phyloP scores from a whole-genome alignment of 495 filamentous ascomycete species.

The Penicillium coprophilum region DNA sequence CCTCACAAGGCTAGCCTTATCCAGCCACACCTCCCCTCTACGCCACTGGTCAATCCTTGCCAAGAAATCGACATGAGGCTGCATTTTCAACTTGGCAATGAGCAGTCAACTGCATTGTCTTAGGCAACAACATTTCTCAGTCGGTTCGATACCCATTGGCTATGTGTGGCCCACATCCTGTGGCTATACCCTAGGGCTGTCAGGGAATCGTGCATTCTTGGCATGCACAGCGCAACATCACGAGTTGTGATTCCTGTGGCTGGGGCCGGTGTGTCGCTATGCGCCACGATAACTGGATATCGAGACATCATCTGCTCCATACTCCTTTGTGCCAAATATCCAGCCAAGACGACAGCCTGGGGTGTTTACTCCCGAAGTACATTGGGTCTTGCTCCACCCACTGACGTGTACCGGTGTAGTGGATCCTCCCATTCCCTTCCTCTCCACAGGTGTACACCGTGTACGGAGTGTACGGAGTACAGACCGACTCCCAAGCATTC shows the following conservation, averaged over 20 bases:
- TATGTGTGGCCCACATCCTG: background rate
- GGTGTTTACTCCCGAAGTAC: background rate
- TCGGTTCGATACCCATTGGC: background rate
- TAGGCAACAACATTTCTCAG: constrained; percentile 26
- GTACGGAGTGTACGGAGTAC: no score
- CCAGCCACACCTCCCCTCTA: constrained; percentile 1
- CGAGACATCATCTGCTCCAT: no score
- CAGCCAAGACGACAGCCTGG: background rate
- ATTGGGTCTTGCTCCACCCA: background rate
- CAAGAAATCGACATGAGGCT: constrained; percentile 13
- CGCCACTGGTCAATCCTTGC: constrained; percentile 13
- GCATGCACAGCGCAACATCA: constrained; percentile 23
- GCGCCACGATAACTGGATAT: constrained; percentile 21
- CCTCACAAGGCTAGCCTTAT: constrained; percentile 10
- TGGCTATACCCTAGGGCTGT: constrained; percentile 9
- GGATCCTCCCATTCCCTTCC: background rate
- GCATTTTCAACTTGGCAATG: constrained; percentile 9
- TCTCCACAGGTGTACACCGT: constrained; percentile 2
- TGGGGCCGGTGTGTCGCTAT: constrained; percentile 12
- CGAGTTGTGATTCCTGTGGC: constrained; percentile 17
- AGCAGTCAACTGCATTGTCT: background rate
- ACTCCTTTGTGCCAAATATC: background rate
- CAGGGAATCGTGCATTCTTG: constrained; percentile 16
- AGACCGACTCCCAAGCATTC: background rate
- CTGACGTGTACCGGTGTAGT: background rate